Base-by-base conservation (phyloP, 176 grass and related monocot species). In the Dactylis glomerata region DNA sequence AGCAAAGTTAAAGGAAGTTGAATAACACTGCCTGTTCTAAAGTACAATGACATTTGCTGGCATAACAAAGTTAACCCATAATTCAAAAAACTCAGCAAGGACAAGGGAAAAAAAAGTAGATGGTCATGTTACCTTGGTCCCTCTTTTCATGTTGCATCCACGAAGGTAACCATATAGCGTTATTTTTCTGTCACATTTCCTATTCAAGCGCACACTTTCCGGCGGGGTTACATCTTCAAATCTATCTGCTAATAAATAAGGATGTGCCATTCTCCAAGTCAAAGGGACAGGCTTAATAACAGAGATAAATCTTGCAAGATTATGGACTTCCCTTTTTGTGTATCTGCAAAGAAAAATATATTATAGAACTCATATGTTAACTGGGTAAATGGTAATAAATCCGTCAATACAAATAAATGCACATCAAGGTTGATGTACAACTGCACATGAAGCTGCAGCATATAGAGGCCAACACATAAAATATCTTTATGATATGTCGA, bases 291-390 rank as follows among this genome's bases (percentile, higher is more conserved):
- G 87, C 68, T 96, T 99, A 30, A 91, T 92, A 72, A 96, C 88
- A 26, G 96, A 99, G 81, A 99, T 96, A 80, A 99, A 99, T 75
- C 96, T 94, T 90, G 93, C 93, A 84, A 96, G 96, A 87, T 99
- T 99, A 85, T 96, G 91, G 61, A 92, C 75, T 87, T 99, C 96
- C 85, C 93, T 91, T 92, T 99, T 96, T 5, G 83, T 81, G 85
- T 99, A 99, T 62, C 96, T 99, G 83, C 26, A 84, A 5, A 23
- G n/a, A 83, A 64, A 32, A 81, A 36, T 37, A 37, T 20, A 42
- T 13, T 9, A 66, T 46, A 34, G 68, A 47, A 69, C 15, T 47
- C 55, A 20, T 42, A 54, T 15, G 32, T 10, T 19, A 31, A 47
- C 55, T 77, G 44, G 20, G 33, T 3, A 56, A 78, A 64, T 78